phyloP scores from a whole-genome alignment of 1,284 basidiomycete species.

The Bondarzewia mesenterica region DNA sequence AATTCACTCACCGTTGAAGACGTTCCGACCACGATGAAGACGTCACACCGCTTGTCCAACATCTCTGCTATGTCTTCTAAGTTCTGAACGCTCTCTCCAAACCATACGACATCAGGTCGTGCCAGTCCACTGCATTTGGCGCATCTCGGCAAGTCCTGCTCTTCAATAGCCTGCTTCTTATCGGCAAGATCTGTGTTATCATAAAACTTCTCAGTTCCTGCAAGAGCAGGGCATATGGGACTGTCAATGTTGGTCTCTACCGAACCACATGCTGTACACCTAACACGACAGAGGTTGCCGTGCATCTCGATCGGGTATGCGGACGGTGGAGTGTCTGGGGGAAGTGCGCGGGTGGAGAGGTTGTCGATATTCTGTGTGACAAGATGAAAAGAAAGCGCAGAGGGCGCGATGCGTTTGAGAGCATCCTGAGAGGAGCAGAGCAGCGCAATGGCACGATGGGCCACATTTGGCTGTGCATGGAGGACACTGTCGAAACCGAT shows the following conservation, averaged over 20 bases:
- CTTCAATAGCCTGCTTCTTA: conserved; percentile 34
- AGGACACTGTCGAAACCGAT: conserved; percentile 29
- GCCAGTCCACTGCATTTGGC: conserved; percentile 39
- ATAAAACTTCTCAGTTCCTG: conserved; percentile 53
- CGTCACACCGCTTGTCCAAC: conserved; percentile 40
- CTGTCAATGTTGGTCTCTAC: conserved; percentile 32
- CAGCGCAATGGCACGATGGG: conserved; percentile 43
- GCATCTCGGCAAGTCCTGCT: conserved; percentile 42
- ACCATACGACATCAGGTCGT: conserved; percentile 62
- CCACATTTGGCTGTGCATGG: conserved; percentile 44
- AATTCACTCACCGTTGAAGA: conserved; percentile 42
- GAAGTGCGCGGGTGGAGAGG: conserved; percentile 34
- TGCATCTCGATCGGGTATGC: conserved; percentile 55
- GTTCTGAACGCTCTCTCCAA: conserved; percentile 42
- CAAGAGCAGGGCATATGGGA: conserved; percentile 44
- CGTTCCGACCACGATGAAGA: conserved; percentile 58
- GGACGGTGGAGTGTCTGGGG: conserved; percentile 11
- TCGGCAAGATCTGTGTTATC: conserved; percentile 27
- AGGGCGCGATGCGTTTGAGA: conserved; percentile 26
- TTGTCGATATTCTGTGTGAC: conserved; percentile 67
- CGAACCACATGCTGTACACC: conserved; percentile 43
- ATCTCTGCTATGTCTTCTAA: conserved; percentile 36
- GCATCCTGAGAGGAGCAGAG: too few species aligned
- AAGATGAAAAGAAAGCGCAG: conserved; percentile 37
- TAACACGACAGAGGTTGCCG: conserved; percentile 48